Evolutionary conservation across 1,139 yeast species (phyloP), one percentile per base, ranked within the genome.

Genomic region (Suhomyces kunorum): DNA sequence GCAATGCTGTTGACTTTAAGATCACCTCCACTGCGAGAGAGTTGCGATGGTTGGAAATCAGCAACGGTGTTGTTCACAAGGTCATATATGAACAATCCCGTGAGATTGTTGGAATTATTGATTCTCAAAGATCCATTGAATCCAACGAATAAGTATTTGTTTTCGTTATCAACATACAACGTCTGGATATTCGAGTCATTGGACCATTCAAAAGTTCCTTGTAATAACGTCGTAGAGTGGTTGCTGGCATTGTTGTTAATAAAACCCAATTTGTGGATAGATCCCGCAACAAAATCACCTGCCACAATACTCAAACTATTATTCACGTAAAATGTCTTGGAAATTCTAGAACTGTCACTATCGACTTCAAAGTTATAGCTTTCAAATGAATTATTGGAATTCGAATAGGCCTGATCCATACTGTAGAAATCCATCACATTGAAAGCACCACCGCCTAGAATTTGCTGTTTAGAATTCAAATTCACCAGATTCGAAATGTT

Each of bases 71-170:
- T 58, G 30, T 65, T 63, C 18, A 58, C 48, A 51, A 83, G 59
- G 48, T 80, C 75, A 55, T 78, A 81, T 31, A 80, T 68, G 11
- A 78, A 53, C 7, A 82, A 56, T 13, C 86, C 85, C 6, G 74
- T 62, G 5, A 63, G 51, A 2, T 60, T 55, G 5, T 39, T 30
- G 5, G 54, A 40, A 12, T 46, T 51, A 16, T 55, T 47, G 6
- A 66, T 39, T 6, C 43, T 44, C 2, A 74, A 77, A 1, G 74
- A 49, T 1, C 85, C 79, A 43, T 71, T 66, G 25, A 76, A 72
- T 4, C 85, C 85, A 39, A 79, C 66, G 42, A 75, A 69, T 23
- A 83, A 59, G 36, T 57, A 58, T 23, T 67, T 58, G 17, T 61
- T 50, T 14, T 58, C 50, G 29, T 55, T 60, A 44, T 71, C 73